These are phyloP conservation scores for Lipomyces starkeyi DNA, from an alignment of 805 yeast genomes.

Conservation along the genomic window DNA sequence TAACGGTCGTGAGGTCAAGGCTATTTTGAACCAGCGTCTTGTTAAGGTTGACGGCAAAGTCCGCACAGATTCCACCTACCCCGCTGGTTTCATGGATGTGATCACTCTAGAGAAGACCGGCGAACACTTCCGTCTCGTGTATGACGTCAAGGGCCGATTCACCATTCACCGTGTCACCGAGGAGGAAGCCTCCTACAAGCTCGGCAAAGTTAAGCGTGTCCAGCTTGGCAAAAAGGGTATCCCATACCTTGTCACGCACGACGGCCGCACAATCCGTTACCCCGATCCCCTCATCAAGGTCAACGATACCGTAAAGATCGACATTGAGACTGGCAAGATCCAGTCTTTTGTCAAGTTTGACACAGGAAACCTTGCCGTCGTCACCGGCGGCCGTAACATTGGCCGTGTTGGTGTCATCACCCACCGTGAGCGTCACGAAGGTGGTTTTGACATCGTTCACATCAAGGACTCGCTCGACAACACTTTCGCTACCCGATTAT, in stretches of 20 bases:
- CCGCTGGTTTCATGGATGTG: conserved; percentile 99
- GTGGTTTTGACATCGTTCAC: conserved; percentile 98
- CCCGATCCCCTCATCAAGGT: conserved; percentile 97
- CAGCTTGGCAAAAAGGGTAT: conserved; percentile 98
- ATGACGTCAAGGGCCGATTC: conserved; percentile 98
- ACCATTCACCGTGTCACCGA: conserved; percentile 99
- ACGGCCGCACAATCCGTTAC: conserved; percentile 99
- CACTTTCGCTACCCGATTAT: conserved; percentile 92
- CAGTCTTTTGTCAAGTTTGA: conserved; percentile 88
- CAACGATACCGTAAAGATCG: conserved; percentile 97
- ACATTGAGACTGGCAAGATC: conserved; percentile 94
- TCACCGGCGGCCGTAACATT: conserved; percentile 98
- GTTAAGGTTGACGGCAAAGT: conserved; percentile 99
- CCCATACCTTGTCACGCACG: conserved; percentile 99
- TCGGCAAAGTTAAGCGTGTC: conserved; percentile 97
- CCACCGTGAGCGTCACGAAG: conserved; percentile 97
- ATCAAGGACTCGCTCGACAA: conserved; percentile 93
- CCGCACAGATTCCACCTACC: conserved; percentile 98
- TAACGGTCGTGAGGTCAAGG: conserved; percentile 98
- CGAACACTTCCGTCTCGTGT: conserved; percentile 98
- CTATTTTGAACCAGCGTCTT: conserved; percentile 97
- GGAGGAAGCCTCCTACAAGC: conserved; percentile 98
- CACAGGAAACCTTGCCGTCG: conserved; percentile 89
- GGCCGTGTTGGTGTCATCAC: conserved; percentile 96
- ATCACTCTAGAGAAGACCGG: conserved; percentile 96